Conservation (phyloP, 164 flowering plant genomes). For the Tetrastigma voinierianum region DNA sequence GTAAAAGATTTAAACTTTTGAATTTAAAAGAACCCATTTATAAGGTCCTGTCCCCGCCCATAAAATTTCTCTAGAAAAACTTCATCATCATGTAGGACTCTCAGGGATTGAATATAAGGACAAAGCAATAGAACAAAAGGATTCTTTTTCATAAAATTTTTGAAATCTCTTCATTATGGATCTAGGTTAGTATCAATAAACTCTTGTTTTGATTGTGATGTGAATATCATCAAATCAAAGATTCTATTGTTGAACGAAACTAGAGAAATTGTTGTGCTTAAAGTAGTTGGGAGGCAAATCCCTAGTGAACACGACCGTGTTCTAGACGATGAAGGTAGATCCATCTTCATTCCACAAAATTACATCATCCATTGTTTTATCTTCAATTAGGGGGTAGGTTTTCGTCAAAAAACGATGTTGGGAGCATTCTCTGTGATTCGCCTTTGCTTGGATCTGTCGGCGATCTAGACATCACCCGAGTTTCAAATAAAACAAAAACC, state of each 20-base stretch:
- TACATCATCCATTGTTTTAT: slow-evolving; percentile 47
- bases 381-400: slow-evolving; percentile 65
- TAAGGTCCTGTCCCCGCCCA: no score
- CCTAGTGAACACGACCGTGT: slow-evolving; percentile 58
- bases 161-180: no score
- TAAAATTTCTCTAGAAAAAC: no score
- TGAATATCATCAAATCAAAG: no score
- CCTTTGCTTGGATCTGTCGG: slow-evolving; percentile 29
- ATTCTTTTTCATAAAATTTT: no score
- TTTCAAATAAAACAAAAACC: neutral
- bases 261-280: slow-evolving; percentile 74
- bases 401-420: slow-evolving; percentile 70
- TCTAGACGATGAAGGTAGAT: slow-evolving; percentile 63
- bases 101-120: no score
- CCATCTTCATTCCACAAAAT: slow-evolving; percentile 75
- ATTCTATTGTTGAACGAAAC: slow-evolving; percentile 72
- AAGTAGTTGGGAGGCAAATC: slow-evolving; percentile 66
- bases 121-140: no score
- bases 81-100: no score
- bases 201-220: no score
- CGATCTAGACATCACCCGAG: slow-evolving; percentile 25
- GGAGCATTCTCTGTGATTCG: slow-evolving; percentile 38
- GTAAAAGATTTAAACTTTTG: no score
- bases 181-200: no score
- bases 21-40: no score